phyloP scores from a whole-genome alignment of 306 rosid species.

The Inga oerstediana region DNA sequence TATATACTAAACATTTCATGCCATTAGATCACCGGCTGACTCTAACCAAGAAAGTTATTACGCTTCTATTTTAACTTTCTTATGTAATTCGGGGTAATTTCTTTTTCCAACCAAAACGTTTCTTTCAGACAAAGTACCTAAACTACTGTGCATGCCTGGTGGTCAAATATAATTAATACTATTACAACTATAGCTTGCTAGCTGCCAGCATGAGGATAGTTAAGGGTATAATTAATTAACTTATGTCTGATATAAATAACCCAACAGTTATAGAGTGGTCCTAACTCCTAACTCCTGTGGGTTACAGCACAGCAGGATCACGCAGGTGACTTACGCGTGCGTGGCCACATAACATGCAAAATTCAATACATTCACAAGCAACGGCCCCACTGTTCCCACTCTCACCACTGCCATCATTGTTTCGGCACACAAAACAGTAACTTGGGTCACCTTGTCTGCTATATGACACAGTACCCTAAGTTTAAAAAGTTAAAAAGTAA shows the following conservation, averaged over 20 bases:
- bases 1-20: no score
- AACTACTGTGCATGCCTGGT: slow-evolving; percentile 23
- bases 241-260: neutral
- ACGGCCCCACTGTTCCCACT: slow-evolving; percentile 33
- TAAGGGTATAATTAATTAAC: slow-evolving; percentile 10
- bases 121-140: neutral
- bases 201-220: slow-evolving; percentile 19
- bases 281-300: slow-evolving; percentile 20
- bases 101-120: neutral
- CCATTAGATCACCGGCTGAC: no score
- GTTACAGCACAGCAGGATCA: slow-evolving; percentile 15
- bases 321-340: slow-evolving; percentile 57
- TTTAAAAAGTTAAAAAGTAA: neutral
- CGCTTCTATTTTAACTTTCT: no score
- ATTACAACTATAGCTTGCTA: neutral
- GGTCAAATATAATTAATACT: neutral
- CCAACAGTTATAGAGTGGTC: slow-evolving; percentile 39
- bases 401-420: slow-evolving; percentile 37
- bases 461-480: neutral
- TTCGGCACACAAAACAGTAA: slow-evolving; percentile 34
- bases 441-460: slow-evolving; percentile 38
- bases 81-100: neutral
- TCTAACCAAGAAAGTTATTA: no score
- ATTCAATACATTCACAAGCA: slow-evolving; percentile 21
- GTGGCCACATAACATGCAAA: slow-evolving; percentile 32